Percentiles rank a stretch among this genome's conserved stretches.
Evolutionary conservation across 768 basidiomycete species (phyloP).

Genomic region (Tubosaeta sp.): DNA sequence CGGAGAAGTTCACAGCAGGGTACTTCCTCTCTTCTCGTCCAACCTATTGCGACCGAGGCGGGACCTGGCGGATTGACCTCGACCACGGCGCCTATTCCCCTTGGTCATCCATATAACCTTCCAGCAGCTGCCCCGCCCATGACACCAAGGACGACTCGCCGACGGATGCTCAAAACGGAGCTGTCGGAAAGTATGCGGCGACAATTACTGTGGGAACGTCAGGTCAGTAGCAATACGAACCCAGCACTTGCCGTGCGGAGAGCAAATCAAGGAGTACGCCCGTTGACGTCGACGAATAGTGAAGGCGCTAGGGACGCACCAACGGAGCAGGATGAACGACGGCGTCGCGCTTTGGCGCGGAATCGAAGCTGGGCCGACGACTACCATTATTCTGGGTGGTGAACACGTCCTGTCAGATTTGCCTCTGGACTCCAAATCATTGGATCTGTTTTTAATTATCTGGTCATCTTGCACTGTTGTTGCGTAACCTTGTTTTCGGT

Average conservation of each 20-base stretch:
- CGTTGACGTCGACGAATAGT: constrained; percentile 30
- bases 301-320: constrained; percentile 12
- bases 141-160: constrained; percentile 81
- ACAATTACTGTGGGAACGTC: constrained; percentile 78
- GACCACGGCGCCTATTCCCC: constrained; percentile 50
- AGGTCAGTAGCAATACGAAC: constrained; percentile 52
- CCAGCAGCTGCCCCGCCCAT: constrained; percentile 62
- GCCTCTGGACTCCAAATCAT: constrained; percentile 6
- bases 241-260: constrained; percentile 35
- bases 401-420: constrained; percentile 11
- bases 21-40: constrained; percentile 19
- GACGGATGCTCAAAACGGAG: constrained; percentile 81
- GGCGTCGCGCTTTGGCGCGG: constrained; percentile 46
- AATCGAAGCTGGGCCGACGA: constrained; percentile 69
- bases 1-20: constrained; percentile 36
- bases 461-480: constrained; percentile 19
- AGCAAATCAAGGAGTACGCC: constrained; percentile 29
- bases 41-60: constrained; percentile 11
- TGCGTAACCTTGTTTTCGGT: constrained; percentile 17
- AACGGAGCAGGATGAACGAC: constrained; percentile 35
- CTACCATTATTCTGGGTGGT: constrained; percentile 67
- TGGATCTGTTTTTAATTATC: constrained; percentile 19
- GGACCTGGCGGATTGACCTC: constrained; percentile 24
- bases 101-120: constrained; percentile 68
- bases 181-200: constrained; percentile 79